A percentile compares a stretch with the other conserved stretches of the same genome.
Evolutionary conservation across 805 yeast species (phyloP).

Genomic region (Citeromyces nyonsensis): DNA sequence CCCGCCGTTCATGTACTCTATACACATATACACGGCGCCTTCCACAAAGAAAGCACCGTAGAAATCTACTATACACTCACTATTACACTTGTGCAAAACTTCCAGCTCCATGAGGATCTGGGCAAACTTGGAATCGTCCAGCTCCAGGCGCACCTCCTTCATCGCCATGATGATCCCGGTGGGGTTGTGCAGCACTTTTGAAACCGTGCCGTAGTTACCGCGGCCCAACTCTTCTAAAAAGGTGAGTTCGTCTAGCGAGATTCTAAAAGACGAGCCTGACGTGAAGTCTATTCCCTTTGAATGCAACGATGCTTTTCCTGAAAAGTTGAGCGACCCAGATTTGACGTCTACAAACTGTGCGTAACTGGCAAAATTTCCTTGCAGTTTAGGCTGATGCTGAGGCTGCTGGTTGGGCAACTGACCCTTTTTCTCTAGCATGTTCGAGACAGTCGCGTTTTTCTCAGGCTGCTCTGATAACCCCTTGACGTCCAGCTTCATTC

Average conservation of each 20-base stretch:
- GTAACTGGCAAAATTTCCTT: conserved; percentile 68
- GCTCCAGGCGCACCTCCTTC: conserved; percentile 88
- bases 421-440: conserved; percentile 5
- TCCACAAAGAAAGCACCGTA: conserved; percentile 96
- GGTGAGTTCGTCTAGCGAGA: conserved; percentile 72
- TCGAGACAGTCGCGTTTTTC: conserved; percentile 7
- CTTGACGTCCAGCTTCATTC: conserved; percentile 29
- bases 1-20: conserved; percentile 96
- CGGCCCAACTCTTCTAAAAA: conserved; percentile 82
- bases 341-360: conserved; percentile 83
- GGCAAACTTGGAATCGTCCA: conserved; percentile 86
- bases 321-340: conserved; percentile 82
- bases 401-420: conserved; percentile 7
- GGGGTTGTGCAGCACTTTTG: conserved; percentile 86
- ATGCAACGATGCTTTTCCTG: conserved; percentile 86
- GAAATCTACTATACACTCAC: conserved; percentile 88
- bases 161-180: conserved; percentile 90
- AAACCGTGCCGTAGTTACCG: conserved; percentile 93
- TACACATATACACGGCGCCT: conserved; percentile 96
- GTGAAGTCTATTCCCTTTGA: conserved; percentile 86
- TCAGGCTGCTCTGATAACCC: conserved; percentile 2
- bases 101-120: conserved; percentile 95
- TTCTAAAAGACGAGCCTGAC: conserved; percentile 75
- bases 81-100: conserved; percentile 78
- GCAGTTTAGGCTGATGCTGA: conserved; percentile 19